These are phyloP conservation scores for Aquilaria agallochum DNA, from an alignment of 441 rosid species.

Conservation along the genomic window DNA sequence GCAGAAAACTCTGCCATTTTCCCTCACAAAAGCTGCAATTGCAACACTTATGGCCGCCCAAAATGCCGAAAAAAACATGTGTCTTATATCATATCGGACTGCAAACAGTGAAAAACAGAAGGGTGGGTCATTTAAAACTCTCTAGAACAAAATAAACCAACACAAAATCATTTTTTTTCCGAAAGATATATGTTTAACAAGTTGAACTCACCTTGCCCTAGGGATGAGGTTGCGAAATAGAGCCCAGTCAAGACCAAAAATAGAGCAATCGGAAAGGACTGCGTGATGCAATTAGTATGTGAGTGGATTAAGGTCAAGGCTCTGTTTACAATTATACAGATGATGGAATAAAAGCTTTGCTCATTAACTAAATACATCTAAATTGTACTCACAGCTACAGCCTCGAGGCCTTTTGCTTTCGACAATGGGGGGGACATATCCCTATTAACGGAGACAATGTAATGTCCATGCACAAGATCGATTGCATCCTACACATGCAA, in stretches of 20 bases:
- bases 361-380: too few relatives aligned
- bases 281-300: constrained; percentile 16
- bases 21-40: constrained; percentile 63
- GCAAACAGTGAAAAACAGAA: constrained; percentile 29
- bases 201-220: constrained; percentile 61
- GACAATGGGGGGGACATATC: constrained; percentile 53
- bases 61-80: constrained; percentile 61
- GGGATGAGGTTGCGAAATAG: constrained; percentile 59
- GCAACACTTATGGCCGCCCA: constrained; percentile 73
- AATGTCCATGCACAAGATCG: constrained; percentile 98
- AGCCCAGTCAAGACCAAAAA: constrained; percentile 59
- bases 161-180: too few relatives aligned
- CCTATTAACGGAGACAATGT: constrained; percentile 82
- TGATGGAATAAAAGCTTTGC: too few relatives aligned
- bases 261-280: constrained; percentile 85
- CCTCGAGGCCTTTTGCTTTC: constrained; percentile 65
- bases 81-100: constrained; percentile 51
- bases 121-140: background rate
- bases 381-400: constrained; percentile 65
- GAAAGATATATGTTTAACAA: background rate
- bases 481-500: constrained; percentile 72
- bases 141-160: too few relatives aligned
- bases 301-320: too few relatives aligned
- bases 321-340: too few relatives aligned
- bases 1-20: constrained; percentile 91